These are phyloP conservation scores for Ascochyta lentis DNA, from an alignment of 2,329 filamentous ascomycete genomes.

Conservation along the genomic window DNA sequence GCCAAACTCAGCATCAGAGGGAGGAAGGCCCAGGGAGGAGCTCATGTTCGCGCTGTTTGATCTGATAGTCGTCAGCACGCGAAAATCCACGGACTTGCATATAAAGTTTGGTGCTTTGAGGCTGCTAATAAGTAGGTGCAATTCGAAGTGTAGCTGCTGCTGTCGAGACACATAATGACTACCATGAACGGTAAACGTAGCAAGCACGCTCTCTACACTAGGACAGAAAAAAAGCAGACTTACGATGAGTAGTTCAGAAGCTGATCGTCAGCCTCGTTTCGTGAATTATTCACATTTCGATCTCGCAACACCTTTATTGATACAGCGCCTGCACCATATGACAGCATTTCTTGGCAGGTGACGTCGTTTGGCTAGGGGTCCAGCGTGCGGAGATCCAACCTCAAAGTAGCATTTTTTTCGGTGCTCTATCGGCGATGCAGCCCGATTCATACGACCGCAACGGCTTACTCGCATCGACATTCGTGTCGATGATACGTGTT, in stretches of 20 bases:
- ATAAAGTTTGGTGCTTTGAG: background rate
- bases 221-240: background rate
- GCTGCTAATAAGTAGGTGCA: background rate
- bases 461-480: slow-evolving; percentile 2
- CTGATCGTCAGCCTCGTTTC: slow-evolving; percentile 2
- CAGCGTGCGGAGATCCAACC: slow-evolving; percentile 18
- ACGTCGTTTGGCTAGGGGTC: slow-evolving; percentile 32
- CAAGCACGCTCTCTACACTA: background rate
- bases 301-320: slow-evolving; percentile 17
- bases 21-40: slow-evolving; percentile 28
- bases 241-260: background rate
- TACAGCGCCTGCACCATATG: slow-evolving; percentile 20
- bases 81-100: background rate
- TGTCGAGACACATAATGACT: background rate
- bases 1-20: slow-evolving; percentile 29
- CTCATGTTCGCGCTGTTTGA: slow-evolving; percentile 22
- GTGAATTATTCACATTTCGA: slow-evolving; percentile 2
- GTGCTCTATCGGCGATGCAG: slow-evolving; percentile 27
- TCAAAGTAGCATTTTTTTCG: slow-evolving; percentile 6
- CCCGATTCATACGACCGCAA: slow-evolving; percentile 7
- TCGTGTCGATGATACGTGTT: slow-evolving; percentile 5
- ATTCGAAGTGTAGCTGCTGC: background rate
- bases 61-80: background rate
- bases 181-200: background rate
- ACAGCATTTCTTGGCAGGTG: slow-evolving; percentile 37